Percentiles rank a stretch among this genome's conserved stretches.
Conservation (phyloP, 176 grass and related monocot species). For the Paspalum vaginatum region DNA sequence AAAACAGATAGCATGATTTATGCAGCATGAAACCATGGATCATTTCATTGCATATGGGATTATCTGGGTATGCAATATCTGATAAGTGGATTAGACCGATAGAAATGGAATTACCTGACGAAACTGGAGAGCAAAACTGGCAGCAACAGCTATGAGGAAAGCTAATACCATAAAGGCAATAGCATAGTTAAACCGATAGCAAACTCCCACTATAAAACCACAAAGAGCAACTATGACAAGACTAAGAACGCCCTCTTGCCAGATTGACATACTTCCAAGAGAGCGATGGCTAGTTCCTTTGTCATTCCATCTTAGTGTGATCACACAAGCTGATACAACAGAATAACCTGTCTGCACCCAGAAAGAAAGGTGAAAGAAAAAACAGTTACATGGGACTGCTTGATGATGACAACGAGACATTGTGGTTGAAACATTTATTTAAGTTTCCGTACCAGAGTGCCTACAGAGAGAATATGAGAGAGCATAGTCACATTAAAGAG, state of each 20-base stretch:
- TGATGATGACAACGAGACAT: neutral
- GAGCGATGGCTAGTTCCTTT: constrained; percentile 51
- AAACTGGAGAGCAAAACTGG: constrained; percentile 64
- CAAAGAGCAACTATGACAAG: constrained; percentile 65
- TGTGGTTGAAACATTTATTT: constrained; percentile 22
- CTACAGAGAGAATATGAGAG: constrained; percentile 98
- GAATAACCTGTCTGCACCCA: constrained; percentile 91
- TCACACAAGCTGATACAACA: constrained; percentile 95
- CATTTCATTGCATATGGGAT: neutral
- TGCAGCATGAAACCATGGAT: constrained; percentile 11
- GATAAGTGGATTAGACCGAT: neutral
- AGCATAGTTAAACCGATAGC: constrained; percentile 66
- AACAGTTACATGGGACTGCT: constrained; percentile 19
- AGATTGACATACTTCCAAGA: constrained; percentile 58
- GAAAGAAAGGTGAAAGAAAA: constrained; percentile 4
- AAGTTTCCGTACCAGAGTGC: constrained; percentile 75
- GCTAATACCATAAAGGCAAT: constrained; percentile 52
- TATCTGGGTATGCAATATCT: neutral
- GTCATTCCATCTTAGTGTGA: constrained; percentile 87
- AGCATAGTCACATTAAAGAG: constrained; percentile 84
- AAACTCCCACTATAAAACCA: constrained; percentile 74
- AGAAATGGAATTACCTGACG: constrained; percentile 60
- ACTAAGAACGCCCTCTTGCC: constrained; percentile 82
- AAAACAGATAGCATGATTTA: constrained; percentile 5
- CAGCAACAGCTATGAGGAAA: constrained; percentile 66